Conservation (phyloP, 768 basidiomycete species). For the Solioccasus polychromus region DNA sequence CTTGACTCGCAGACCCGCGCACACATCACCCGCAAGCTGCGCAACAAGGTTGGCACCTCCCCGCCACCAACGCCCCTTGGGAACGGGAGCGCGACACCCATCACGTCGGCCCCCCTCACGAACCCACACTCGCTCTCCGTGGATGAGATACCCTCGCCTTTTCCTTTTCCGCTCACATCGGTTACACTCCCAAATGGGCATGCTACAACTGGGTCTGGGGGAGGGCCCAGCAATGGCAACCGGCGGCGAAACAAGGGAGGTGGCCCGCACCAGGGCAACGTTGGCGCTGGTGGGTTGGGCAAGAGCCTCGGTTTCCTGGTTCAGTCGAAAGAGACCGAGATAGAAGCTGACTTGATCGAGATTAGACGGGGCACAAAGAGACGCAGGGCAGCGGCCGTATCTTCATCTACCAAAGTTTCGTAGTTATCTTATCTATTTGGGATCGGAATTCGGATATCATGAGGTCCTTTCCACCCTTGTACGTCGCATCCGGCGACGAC, state of each 20-base stretch:
- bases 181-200: conserved; percentile 41
- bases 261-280: conserved; percentile 53
- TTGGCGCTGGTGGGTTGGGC: conserved; percentile 61
- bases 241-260: conserved; percentile 51
- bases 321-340: conserved; percentile 61
- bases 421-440: conserved; percentile 33
- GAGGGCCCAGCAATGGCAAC: conserved; percentile 38
- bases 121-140: conserved; percentile 85
- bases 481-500: conserved; percentile 48
- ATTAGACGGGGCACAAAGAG: conserved; percentile 75
- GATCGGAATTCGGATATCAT: conserved; percentile 23
- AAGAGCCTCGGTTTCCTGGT: conserved; percentile 64
- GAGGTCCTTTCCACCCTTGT: conserved; percentile 60
- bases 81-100: conserved; percentile 48
- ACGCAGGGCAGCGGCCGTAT: conserved; percentile 32
- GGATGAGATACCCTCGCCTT: conserved; percentile 84
- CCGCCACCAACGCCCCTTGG: conserved; percentile 70
- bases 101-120: conserved; percentile 65
- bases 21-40: conserved; percentile 80
- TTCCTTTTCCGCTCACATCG: conserved; percentile 69
- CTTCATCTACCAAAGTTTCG: conserved; percentile 31
- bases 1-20: conserved; percentile 75
- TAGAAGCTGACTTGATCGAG: conserved; percentile 74
- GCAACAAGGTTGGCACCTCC: conserved; percentile 75
- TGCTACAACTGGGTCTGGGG: conserved; percentile 33